Evolutionary conservation across 495 filamentous ascomycete species (phyloP).

Genomic region (Platismatia glauca): DNA sequence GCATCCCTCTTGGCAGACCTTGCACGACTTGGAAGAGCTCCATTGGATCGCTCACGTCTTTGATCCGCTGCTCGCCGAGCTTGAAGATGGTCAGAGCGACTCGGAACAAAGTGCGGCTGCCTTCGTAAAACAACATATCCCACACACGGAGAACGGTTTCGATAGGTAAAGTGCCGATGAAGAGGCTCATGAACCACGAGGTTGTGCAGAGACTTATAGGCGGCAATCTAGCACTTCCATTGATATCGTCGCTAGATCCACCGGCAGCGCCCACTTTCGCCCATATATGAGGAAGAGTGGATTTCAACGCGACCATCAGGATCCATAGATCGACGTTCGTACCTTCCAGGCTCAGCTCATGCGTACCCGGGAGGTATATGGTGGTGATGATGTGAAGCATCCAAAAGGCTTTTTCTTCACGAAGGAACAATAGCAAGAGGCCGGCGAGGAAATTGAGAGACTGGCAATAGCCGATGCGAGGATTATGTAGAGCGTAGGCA

Average conservation of each 20-base stretch:
- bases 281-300: constrained; percentile 80
- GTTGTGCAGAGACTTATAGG: constrained; percentile 89
- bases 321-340: constrained; percentile 93
- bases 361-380: constrained; percentile 81
- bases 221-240: constrained; percentile 55
- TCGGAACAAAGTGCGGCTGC: constrained; percentile 88
- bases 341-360: constrained; percentile 84
- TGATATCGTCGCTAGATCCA: constrained; percentile 26
- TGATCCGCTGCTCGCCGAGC: constrained; percentile 74
- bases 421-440: constrained; percentile 83
- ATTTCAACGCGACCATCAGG: constrained; percentile 74
- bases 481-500: constrained; percentile 83
- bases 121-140: constrained; percentile 95
- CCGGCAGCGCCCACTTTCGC: constrained; percentile 69
- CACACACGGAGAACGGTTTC: constrained; percentile 87
- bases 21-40: constrained; percentile 95
- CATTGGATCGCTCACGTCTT: constrained; percentile 75
- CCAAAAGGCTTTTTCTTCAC: constrained; percentile 89
- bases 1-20: constrained; percentile 66
- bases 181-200: constrained; percentile 98
- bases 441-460: constrained; percentile 97
- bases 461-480: constrained; percentile 89
- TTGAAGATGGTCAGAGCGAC: constrained; percentile 91
- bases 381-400: constrained; percentile 88
- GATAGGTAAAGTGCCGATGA: constrained; percentile 85